Evolutionary conservation across 1,284 basidiomycete species (phyloP).

Genomic region (Heterobasidion occidentale): DNA sequence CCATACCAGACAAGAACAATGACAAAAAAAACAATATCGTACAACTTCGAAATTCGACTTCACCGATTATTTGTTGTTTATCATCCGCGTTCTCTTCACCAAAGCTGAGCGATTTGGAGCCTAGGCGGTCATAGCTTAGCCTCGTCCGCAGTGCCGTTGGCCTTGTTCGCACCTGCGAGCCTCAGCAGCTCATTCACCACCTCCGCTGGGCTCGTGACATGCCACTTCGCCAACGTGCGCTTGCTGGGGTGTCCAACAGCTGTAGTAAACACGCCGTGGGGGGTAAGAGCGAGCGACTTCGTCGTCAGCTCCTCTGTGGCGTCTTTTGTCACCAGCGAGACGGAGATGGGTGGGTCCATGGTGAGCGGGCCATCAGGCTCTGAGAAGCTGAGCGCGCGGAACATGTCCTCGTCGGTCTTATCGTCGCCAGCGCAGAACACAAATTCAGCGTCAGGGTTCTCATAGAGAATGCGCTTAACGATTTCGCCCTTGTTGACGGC

Average conservation of each 20-base stretch:
- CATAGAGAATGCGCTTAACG: slow-evolving; percentile 88
- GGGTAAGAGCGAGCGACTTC: slow-evolving; percentile 56
- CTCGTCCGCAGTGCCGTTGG: not conserved
- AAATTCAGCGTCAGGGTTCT: slow-evolving; percentile 90
- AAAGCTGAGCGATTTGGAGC: too few species aligned
- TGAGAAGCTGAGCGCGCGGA: slow-evolving; percentile 76
- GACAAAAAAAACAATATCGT: not conserved
- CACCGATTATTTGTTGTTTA: not conserved
- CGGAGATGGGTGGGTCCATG: slow-evolving; percentile 69
- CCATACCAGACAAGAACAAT: not conserved
- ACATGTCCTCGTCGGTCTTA: slow-evolving; percentile 99
- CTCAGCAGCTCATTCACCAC: slow-evolving; percentile 65
- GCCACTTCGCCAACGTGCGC: slow-evolving; percentile 84
- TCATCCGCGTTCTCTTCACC: too few species aligned
- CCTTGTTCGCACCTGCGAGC: slow-evolving; percentile 26
- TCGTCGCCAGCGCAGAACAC: slow-evolving; percentile 98
- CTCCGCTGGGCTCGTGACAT: slow-evolving; percentile 75
- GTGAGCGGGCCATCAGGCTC: slow-evolving; percentile 35
- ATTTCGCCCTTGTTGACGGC: slow-evolving; percentile 99
- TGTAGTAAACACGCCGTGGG: slow-evolving; percentile 78
- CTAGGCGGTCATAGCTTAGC: not conserved
- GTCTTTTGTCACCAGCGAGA: slow-evolving; percentile 43
- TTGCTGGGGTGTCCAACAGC: slow-evolving; percentile 84
- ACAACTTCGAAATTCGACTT: not conserved
- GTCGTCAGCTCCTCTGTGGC: slow-evolving; percentile 28